phyloP scores from a whole-genome alignment of 305 asterid species.

The Fraxinus angustifolia region DNA sequence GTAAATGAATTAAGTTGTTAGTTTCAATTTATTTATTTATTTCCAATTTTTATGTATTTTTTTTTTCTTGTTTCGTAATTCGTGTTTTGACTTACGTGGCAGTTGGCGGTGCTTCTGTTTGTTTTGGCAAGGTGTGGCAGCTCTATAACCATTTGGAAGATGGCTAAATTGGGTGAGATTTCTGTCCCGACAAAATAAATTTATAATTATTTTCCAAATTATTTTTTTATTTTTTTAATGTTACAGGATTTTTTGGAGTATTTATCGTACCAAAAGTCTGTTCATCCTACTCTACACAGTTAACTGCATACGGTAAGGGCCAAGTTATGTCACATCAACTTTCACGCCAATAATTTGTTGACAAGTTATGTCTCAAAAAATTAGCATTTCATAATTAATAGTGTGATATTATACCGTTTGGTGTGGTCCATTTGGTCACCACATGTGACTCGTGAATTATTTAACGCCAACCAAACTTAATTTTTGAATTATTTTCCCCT shows the following conservation, averaged over 20 bases:
- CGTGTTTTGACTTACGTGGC: slow-evolving; percentile 15
- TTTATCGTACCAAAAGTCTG: slow-evolving; percentile 77
- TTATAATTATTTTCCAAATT: background rate
- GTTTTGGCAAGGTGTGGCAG: slow-evolving; percentile 85
- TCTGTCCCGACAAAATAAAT: background rate
- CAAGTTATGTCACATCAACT: background rate
- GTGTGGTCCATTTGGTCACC: background rate
- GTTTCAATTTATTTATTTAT: background rate
- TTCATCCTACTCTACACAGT: slow-evolving; percentile 64
- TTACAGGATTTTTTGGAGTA: slow-evolving; percentile 76
- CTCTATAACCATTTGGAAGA: slow-evolving; percentile 79
- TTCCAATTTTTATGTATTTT: background rate
- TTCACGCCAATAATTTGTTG: slow-evolving; percentile 12
- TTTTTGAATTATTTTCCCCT: background rate
- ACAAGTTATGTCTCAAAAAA: background rate
- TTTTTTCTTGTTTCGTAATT: background rate
- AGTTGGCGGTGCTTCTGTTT: slow-evolving; percentile 83
- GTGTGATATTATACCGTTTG: background rate
- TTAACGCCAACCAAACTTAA: background rate
- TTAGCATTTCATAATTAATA: background rate
- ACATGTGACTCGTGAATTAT: background rate
- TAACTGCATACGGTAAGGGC: slow-evolving; percentile 63
- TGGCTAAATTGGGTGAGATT: slow-evolving; percentile 71
- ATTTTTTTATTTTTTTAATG: background rate
- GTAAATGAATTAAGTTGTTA: slow-evolving; percentile 23